A percentile compares a stretch with the other conserved stretches of the same genome.
phyloP scores from a whole-genome alignment of 2,329 filamentous ascomycete species.

The Alternaria sp. region DNA sequence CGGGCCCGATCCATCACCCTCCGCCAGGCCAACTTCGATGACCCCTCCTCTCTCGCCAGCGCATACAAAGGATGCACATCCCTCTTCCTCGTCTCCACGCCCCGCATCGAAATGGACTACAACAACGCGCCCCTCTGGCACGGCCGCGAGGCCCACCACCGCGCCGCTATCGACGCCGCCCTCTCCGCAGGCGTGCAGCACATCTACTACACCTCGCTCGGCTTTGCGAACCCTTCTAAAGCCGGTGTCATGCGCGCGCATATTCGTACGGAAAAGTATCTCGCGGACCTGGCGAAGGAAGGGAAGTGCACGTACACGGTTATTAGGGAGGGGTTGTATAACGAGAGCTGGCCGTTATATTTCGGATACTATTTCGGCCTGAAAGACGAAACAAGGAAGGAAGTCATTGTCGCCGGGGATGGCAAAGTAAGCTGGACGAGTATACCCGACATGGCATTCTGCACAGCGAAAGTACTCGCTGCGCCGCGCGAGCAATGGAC shows the following conservation, averaged over 20 bases:
- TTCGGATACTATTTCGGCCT: constrained; percentile 52
- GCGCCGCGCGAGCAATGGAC: constrained; percentile 38
- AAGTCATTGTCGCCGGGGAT: constrained; percentile 52
- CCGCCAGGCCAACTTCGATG: constrained; percentile 50
- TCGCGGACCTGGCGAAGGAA: constrained; percentile 37
- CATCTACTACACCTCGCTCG: constrained; percentile 56
- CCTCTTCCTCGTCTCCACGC: constrained; percentile 55
- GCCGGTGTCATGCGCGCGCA: constrained; percentile 56
- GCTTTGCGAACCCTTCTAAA: constrained; percentile 50
- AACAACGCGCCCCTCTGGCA: constrained; percentile 49
- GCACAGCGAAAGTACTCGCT: constrained; percentile 50
- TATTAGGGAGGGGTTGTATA: constrained; percentile 54
- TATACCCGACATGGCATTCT: constrained; percentile 53
- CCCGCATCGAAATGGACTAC: constrained; percentile 54
- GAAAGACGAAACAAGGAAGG: constrained; percentile 42
- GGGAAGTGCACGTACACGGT: constrained; percentile 42
- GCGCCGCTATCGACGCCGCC: constrained; percentile 52
- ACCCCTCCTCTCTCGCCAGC: constrained; percentile 37
- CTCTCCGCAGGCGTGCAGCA: constrained; percentile 50
- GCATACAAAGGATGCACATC: constrained; percentile 49
- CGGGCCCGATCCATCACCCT: constrained; percentile 41
- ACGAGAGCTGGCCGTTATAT: constrained; percentile 57
- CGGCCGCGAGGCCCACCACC: constrained; percentile 54
- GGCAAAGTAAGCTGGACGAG: constrained; percentile 52
- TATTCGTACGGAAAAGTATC: constrained; percentile 52